Percentiles rank a stretch among this genome's conserved stretches.
phyloP scores from a whole-genome alignment of 2,329 filamentous ascomycete species.

The Hypoxylon sp. region DNA sequence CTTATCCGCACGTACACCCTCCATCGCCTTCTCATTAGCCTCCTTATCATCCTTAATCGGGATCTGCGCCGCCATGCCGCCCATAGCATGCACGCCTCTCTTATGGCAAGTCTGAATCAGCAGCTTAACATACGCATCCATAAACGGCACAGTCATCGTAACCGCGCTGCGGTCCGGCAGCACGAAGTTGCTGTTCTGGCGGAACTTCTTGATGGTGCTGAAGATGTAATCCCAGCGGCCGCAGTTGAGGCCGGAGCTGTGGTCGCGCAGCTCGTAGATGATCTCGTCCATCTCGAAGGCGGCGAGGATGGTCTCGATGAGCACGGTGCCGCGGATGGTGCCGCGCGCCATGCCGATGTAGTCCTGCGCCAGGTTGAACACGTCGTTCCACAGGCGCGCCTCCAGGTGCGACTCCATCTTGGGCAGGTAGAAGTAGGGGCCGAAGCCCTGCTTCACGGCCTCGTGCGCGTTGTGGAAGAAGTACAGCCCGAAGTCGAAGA shows the following conservation, averaged over 20 bases:
- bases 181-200: constrained; percentile 91
- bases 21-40: constrained; percentile 96
- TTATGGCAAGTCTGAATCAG: constrained; percentile 98
- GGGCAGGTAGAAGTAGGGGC: constrained; percentile 97
- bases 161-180: constrained; percentile 91
- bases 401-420: constrained; percentile 99
- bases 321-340: constrained; percentile 92
- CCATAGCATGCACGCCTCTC: constrained; percentile 98
- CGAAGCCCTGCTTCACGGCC: constrained; percentile 84
- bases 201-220: constrained; percentile 99
- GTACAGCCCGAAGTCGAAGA: constrained; percentile 99
- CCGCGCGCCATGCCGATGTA: constrained; percentile 90
- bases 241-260: constrained; percentile 97
- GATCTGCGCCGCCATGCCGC: constrained; percentile 98
- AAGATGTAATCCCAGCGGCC: constrained; percentile 99
- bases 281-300: constrained; percentile 99
- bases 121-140: constrained; percentile 95
- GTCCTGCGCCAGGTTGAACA: constrained; percentile 95
- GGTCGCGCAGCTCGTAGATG: constrained; percentile 98
- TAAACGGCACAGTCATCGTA: constrained; percentile 98
- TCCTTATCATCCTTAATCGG: constrained; percentile 95
- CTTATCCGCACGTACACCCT: constrained; percentile 93
- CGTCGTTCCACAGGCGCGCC: constrained; percentile 98
- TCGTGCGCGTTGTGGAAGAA: constrained; percentile 98
- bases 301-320: constrained; percentile 98